These are phyloP conservation scores for Yarrowia hollandica DNA, from an alignment of 805 yeast species.

Conservation along the genomic window DNA sequence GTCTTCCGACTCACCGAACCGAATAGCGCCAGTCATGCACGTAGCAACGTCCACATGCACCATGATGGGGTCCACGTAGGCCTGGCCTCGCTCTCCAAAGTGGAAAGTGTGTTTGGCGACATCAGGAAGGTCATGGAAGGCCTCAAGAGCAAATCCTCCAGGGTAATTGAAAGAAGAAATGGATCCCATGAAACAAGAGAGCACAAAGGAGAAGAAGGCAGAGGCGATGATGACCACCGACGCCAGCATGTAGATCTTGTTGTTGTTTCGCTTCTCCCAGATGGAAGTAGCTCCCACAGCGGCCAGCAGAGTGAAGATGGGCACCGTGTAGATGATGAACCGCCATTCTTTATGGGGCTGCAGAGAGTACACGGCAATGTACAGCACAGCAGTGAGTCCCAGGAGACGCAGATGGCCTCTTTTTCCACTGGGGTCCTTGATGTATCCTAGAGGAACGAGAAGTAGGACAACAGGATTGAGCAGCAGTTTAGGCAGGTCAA, in stretches of 20 bases:
- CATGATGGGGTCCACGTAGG: constrained; percentile 36
- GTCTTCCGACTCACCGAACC: constrained; percentile 63
- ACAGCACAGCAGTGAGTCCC: constrained; percentile 54
- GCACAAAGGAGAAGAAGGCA: constrained; percentile 42
- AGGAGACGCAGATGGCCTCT: constrained; percentile 46
- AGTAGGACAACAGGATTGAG: constrained; percentile 41
- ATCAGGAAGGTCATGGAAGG: constrained; percentile 49
- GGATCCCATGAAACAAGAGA: constrained; percentile 55
- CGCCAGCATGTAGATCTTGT: constrained; percentile 35
- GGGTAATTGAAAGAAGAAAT: constrained; percentile 80
- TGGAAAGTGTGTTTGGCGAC: constrained; percentile 35
- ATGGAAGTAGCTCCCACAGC: constrained; percentile 56
- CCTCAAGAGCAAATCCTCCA: constrained; percentile 73
- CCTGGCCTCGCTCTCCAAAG: constrained; percentile 22
- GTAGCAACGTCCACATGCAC: constrained; percentile 79
- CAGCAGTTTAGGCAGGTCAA: constrained; percentile 48
- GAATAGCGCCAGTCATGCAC: constrained; percentile 84
- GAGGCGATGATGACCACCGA: constrained; percentile 41
- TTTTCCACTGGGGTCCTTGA: constrained; percentile 42
- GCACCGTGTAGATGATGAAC: constrained; percentile 74
- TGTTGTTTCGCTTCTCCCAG: constrained; percentile 42
- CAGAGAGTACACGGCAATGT: constrained; percentile 63
- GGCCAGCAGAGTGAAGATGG: constrained; percentile 63
- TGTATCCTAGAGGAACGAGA: constrained; percentile 48
- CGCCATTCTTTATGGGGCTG: constrained; percentile 97